Evolutionary conservation across 331 rosid species (phyloP).

Genomic region (Quercus phellos): DNA sequence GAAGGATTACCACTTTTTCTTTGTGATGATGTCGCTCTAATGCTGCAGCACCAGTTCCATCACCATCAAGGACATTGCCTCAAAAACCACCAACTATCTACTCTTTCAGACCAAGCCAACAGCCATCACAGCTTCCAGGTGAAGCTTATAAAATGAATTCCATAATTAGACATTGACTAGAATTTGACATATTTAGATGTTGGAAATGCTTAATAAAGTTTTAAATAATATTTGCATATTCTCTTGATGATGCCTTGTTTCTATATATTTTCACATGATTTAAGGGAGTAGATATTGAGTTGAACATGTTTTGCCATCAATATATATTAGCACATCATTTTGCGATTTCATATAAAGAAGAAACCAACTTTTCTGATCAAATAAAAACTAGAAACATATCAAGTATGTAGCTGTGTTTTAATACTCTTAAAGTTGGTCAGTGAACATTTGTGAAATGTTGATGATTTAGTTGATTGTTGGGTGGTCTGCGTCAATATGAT

Average conservation of each 20-base stretch:
- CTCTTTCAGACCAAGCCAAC: not conserved
- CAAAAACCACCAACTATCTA: constrained; percentile 4
- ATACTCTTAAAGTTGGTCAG: not conserved
- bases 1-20: not conserved
- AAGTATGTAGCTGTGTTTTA: not conserved
- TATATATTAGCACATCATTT: no score
- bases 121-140: constrained; percentile 1
- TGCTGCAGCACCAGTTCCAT: constrained; percentile 7
- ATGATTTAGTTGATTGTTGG: constrained; percentile 4
- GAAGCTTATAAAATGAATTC: not conserved
- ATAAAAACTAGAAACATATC: not conserved
- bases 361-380: not conserved
- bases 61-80: not conserved
- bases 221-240: not conserved
- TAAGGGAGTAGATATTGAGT: no score
- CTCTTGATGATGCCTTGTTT: not conserved
- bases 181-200: not conserved
- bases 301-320: no score
- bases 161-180: not conserved
- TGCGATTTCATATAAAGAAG: no score
- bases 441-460: not conserved
- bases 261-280: not conserved
- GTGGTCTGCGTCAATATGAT: constrained; percentile 7
- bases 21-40: constrained; percentile 5
- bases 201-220: not conserved